Evolutionary conservation across 768 basidiomycete genomes (phyloP).

Genomic region (Suillus lakei): DNA sequence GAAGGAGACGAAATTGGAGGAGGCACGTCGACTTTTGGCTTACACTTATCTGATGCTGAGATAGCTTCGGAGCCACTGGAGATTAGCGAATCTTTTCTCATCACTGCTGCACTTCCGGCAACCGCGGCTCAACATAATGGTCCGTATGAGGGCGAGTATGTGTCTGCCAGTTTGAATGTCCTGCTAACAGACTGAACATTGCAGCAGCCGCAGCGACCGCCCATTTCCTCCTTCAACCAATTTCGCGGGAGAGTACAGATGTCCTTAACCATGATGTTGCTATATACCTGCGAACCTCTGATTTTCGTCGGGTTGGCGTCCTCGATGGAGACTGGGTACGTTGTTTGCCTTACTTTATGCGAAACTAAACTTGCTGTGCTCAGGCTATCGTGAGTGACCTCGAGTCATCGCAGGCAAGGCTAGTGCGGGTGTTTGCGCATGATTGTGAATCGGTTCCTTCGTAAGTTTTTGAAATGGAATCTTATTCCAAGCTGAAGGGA

Average conservation of each 20-base stretch:
- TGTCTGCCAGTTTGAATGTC: background rate
- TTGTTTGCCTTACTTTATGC: slow-evolving; percentile 1
- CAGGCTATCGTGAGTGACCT: slow-evolving; percentile 57
- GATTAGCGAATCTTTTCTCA: slow-evolving; percentile 76
- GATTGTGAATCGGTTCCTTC: slow-evolving; percentile 45
- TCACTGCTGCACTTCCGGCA: slow-evolving; percentile 46
- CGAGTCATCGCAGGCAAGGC: slow-evolving; percentile 44
- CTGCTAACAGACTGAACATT: background rate
- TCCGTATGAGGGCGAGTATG: slow-evolving; percentile 17
- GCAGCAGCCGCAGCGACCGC: slow-evolving; percentile 17
- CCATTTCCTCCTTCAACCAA: slow-evolving; percentile 33
- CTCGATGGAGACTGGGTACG: slow-evolving; percentile 82
- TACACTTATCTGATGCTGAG: slow-evolving; percentile 16
- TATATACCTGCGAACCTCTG: slow-evolving; percentile 64
- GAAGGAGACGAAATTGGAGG: slow-evolving; percentile 4
- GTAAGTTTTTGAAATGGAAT: slow-evolving; percentile 33
- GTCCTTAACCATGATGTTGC: slow-evolving; percentile 50
- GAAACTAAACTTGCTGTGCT: slow-evolving; percentile 9
- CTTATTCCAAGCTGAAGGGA: slow-evolving; percentile 5
- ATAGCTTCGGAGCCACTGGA: slow-evolving; percentile 54
- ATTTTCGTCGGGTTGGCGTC: slow-evolving; percentile 67
- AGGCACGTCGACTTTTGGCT: background rate
- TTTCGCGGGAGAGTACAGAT: slow-evolving; percentile 19
- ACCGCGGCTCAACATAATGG: slow-evolving; percentile 14
- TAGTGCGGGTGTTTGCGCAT: slow-evolving; percentile 61